Evolutionary conservation across 768 basidiomycete species (phyloP), one percentile per base, ranked within the genome.

Genomic region (Chalciporus chontae): DNA sequence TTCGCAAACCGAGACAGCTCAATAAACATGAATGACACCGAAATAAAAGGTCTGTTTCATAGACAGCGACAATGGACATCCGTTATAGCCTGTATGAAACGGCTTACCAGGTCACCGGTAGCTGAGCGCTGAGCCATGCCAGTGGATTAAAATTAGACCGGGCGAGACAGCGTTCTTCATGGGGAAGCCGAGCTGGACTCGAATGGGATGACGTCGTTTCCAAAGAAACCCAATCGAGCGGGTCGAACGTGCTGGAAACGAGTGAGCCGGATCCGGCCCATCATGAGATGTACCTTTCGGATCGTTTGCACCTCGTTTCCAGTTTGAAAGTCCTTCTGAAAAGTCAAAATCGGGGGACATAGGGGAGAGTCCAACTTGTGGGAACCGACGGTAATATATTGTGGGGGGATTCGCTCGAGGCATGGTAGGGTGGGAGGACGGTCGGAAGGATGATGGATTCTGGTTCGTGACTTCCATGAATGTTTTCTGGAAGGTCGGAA

Each of bases 161-260:
- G 36, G 47, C 14, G 3, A 23, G 19, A 31, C n/a, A 45, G 26
- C 19, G 52, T 48, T 56, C 58, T n/a, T 48, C 51, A 54, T 50
- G 57, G 26, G 11, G 14, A 49, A 39, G 18, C 34, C 21, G 36
- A 40, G 46, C 18, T 27, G 29, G 45, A 23, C 23, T 43, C 18
- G 45, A 46, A 54, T 15, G 37, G 48, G 48, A 52, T 51, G 60
- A 58, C 62, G 54, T 63, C 43, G 61, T 64, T 41, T 43, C 64
- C 51, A 15, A 58, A 62, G 63, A 51, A 55, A 64, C 29, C 27
- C 48, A 38, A 41, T 40, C 44, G 41, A 37, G 36, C 43, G 48
- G 47, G 42, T 45, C 48, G 40, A 47, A 44, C 37, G 45, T 42
- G 14, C 48, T 31, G 27, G 48, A 15, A 40, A 18, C 48, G n/a